Evolutionary conservation across 805 yeast species (phyloP).

Genomic region (Nakazawaea laoshanensis): DNA sequence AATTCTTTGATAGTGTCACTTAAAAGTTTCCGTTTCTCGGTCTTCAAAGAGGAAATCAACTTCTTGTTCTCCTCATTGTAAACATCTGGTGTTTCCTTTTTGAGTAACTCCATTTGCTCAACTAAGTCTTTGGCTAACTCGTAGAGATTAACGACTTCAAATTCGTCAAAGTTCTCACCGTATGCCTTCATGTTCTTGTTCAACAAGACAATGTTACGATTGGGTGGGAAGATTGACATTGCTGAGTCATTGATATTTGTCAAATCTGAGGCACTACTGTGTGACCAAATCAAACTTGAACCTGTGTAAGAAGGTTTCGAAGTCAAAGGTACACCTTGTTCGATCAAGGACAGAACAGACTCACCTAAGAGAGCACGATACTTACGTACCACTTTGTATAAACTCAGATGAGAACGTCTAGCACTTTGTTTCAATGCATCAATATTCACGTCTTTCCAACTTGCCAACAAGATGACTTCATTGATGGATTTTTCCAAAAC

Average conservation of each 20-base stretch:
- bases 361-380: constrained; percentile 57
- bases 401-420: constrained; percentile 72
- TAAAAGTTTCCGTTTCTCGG: constrained; percentile 72
- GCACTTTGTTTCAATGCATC: constrained; percentile 94
- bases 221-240: constrained; percentile 36
- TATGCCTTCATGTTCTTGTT: constrained; percentile 49
- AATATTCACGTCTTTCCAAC: constrained; percentile 95
- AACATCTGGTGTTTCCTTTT: constrained; percentile 69
- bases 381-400: constrained; percentile 78
- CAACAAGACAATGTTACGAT: constrained; percentile 36
- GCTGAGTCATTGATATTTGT: constrained; percentile 16
- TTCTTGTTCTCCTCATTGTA: constrained; percentile 71
- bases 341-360: constrained; percentile 47
- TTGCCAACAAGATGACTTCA: constrained; percentile 82
- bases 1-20: constrained; percentile 73
- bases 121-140: constrained; percentile 47
- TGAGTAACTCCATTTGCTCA: constrained; percentile 51
- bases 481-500: constrained; percentile 67
- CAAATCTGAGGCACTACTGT: constrained; percentile 2
- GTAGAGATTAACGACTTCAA: constrained; percentile 38
- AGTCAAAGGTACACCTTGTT: constrained; percentile 36
- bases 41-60: constrained; percentile 57
- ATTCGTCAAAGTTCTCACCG: constrained; percentile 17
- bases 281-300: background rate
- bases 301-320: background rate